These are phyloP conservation scores for Zopfia rhizophila DNA, from an alignment of 2,329 filamentous ascomycete genomes.

Conservation along the genomic window DNA sequence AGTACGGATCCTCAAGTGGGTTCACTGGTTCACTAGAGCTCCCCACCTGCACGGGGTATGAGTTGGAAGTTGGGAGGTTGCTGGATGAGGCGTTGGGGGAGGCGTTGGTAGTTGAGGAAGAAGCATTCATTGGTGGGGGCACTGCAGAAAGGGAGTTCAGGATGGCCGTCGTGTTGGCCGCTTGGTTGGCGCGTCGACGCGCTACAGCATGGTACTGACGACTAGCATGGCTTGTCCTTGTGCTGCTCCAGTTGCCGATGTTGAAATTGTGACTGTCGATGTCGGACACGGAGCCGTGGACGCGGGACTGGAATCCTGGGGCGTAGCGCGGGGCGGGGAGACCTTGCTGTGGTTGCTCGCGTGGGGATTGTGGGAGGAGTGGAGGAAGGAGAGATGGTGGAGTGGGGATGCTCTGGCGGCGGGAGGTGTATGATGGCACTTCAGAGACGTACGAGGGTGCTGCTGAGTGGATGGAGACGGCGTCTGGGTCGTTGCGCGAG, in stretches of 20 bases:
- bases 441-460: conserved; percentile 76
- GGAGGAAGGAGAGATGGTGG: conserved; percentile 27
- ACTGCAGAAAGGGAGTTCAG: conserved; percentile 29
- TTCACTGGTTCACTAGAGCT: conserved; percentile 46
- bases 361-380: conserved; percentile 15
- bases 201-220: conserved; percentile 73
- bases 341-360: conserved; percentile 27
- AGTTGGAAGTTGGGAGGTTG: conserved; percentile 9
- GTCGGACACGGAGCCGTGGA: conserved; percentile 26
- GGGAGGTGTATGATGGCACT: conserved; percentile 72
- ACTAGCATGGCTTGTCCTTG: conserved; percentile 64
- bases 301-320: conserved; percentile 36
- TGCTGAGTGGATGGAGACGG: conserved; percentile 72
- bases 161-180: conserved; percentile 28
- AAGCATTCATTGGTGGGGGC: conserved; percentile 13
- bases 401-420: conserved; percentile 43
- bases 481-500: conserved; percentile 66
- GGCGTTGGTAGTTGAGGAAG: neutral
- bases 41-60: conserved; percentile 29
- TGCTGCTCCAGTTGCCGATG: conserved; percentile 68
- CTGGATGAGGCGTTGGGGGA: conserved; percentile 22
- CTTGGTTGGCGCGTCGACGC: conserved; percentile 64
- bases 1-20: conserved; percentile 73
- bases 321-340: conserved; percentile 36
- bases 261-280: conserved; percentile 56